Percentiles rank a stretch among this genome's conserved stretches.
Conservation (phyloP, 768 basidiomycete genomes). For the Leccinum sublutescens region DNA sequence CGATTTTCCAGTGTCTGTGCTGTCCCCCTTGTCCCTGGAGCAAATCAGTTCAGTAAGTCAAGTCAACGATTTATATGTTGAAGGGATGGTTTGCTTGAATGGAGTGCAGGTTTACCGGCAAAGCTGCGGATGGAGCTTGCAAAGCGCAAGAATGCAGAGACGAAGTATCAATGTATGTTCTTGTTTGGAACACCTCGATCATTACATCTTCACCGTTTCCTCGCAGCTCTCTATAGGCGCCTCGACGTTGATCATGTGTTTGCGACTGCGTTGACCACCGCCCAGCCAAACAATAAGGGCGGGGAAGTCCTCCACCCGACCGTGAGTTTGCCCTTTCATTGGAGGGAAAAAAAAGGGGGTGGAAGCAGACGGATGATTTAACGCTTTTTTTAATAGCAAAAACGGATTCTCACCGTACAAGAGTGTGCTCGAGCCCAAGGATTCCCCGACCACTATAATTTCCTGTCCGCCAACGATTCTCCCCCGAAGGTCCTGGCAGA, state of each 20-base stretch:
- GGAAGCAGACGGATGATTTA: background rate
- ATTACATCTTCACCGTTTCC: conserved; percentile 5
- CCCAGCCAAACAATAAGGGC: conserved; percentile 51
- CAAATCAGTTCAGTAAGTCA: conserved; percentile 50
- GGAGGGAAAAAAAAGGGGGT: background rate
- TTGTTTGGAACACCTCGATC: background rate
- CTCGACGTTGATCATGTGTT: conserved; percentile 53
- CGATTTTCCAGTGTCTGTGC: conserved; percentile 42
- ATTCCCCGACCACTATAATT: conserved; percentile 70
- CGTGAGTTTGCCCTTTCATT: conserved; percentile 28
- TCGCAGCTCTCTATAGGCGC: conserved; percentile 54
- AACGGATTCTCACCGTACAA: conserved; percentile 61
- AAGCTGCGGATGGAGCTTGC: conserved; percentile 38
- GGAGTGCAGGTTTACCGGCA: conserved; percentile 41
- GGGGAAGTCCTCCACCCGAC: conserved; percentile 45
- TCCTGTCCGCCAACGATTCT: conserved; percentile 45
- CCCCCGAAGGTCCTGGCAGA: conserved; percentile 42
- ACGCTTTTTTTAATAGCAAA: conserved; percentile 48
- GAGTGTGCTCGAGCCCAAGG: conserved; percentile 77
- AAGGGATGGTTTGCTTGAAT: background rate
- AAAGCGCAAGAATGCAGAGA: conserved; percentile 28
- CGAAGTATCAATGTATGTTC: conserved; percentile 27
- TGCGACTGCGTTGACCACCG: conserved; percentile 60
- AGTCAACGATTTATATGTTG: conserved; percentile 10
- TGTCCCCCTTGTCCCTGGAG: conserved; percentile 50